phyloP scores from a whole-genome alignment of 148 eudicot genomes.

The Camellia lanceoleosa region DNA sequence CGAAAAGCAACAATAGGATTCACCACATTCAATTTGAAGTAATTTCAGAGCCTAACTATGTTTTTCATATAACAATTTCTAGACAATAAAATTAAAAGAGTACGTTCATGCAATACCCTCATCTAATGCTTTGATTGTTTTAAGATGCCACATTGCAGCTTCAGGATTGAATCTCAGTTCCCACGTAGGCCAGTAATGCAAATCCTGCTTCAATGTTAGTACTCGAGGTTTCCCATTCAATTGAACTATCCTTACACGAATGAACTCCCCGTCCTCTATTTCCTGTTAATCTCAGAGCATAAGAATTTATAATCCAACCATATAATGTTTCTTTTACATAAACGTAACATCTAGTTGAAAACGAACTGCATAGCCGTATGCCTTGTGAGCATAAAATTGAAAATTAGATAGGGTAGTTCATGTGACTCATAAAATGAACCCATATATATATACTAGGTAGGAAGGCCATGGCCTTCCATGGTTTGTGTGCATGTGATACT shows the following conservation, averaged over 20 bases:
- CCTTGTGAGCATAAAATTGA: too few species aligned
- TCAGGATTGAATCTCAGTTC: conserved; percentile 78
- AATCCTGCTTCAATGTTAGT: conserved; percentile 84
- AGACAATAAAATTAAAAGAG: not conserved
- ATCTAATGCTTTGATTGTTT: conserved; percentile 56
- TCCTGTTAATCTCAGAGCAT: conserved; percentile 36
- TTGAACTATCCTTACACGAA: conserved; percentile 75
- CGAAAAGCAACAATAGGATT: too few species aligned
- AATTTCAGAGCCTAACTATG: too few species aligned
- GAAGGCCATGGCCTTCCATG: too few species aligned
- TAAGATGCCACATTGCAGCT: conserved; percentile 68
- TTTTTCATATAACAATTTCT: not conserved
- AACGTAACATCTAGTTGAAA: not conserved
- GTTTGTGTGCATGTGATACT: too few species aligned
- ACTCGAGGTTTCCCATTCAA: conserved; percentile 94
- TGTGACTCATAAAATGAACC: not conserved
- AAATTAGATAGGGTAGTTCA: too few species aligned
- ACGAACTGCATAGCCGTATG: not conserved
- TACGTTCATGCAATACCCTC: conserved; percentile 25
- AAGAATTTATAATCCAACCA: not conserved
- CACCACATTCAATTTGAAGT: too few species aligned
- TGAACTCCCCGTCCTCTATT: conserved; percentile 67
- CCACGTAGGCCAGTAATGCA: conserved; percentile 99
- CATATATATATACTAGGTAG: too few species aligned
- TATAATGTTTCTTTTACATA: not conserved